Percentiles rank a stretch among this genome's conserved stretches.
These are phyloP conservation scores for Globisporangium carolinianum DNA, from an alignment of 352 stramenopile genomes.

Conservation along the genomic window DNA sequence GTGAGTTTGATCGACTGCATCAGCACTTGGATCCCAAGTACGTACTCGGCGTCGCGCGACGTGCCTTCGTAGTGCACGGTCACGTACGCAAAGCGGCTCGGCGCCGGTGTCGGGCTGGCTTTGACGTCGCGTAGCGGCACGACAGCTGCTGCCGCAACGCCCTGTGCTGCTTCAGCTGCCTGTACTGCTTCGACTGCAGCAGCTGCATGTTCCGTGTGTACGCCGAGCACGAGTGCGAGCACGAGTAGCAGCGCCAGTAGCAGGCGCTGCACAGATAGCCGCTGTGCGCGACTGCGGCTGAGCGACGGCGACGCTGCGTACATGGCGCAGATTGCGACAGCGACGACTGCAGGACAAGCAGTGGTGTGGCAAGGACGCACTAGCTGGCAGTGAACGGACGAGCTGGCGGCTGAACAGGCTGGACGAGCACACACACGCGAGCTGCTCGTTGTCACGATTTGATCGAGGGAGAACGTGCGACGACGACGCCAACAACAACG, in stretches of 20 bases:
- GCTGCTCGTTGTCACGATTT: background rate
- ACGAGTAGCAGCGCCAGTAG: conserved; percentile 16
- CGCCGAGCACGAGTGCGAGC: conserved; percentile 2
- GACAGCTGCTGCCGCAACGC: background rate
- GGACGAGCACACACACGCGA: background rate
- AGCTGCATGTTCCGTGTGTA: conserved; percentile 7
- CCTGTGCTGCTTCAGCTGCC: conserved; percentile 16
- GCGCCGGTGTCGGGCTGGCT: conserved; percentile 8
- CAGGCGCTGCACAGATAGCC: conserved; percentile 7
- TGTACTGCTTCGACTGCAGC: conserved; percentile 8
- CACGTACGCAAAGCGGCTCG: conserved; percentile 77
- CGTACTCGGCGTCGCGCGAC: conserved; percentile 76
- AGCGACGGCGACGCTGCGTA: background rate
- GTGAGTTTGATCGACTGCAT: conserved; percentile 86
- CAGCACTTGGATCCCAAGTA: conserved; percentile 74
- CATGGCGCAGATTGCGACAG: background rate
- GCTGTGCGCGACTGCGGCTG: conserved; percentile 5
- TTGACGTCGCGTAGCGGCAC: conserved; percentile 4
- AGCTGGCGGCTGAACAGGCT: background rate
- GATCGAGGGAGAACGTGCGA: background rate
- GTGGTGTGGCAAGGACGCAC: too few species aligned
- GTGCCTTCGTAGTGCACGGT: conserved; percentile 86
- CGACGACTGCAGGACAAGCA: too few species aligned
- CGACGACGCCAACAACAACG: too few species aligned
- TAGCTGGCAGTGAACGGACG: too few species aligned